A percentile compares a stretch with the other conserved stretches of the same genome.
Evolutionary conservation across 2,329 filamentous ascomycete genomes (phyloP).

Genomic region (Colletotrichum chrysophilum): DNA sequence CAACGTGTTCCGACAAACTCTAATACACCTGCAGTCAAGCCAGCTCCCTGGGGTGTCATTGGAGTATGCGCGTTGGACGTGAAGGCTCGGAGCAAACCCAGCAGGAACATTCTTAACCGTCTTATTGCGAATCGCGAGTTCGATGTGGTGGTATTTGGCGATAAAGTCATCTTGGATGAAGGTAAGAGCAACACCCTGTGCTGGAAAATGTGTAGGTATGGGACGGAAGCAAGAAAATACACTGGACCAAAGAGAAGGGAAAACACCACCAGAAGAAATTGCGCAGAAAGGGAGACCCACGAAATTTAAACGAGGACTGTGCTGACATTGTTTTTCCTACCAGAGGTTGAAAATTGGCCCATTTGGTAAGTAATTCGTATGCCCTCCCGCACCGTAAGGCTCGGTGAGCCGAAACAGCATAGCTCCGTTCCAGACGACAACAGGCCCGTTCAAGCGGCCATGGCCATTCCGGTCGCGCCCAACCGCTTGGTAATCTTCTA

Average conservation of each 20-base stretch:
- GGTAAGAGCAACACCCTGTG: constrained; percentile 42
- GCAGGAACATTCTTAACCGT: constrained; percentile 92
- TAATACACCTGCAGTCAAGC: constrained; percentile 50
- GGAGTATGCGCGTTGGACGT: constrained; percentile 95
- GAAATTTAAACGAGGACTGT: not conserved
- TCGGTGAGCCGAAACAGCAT: constrained; percentile 41
- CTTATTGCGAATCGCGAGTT: constrained; percentile 91
- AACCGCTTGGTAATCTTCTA: not conserved
- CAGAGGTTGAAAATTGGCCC: constrained; percentile 92
- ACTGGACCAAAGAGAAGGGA: not conserved
- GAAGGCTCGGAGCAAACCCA: constrained; percentile 96
- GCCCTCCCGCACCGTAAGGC: not conserved
- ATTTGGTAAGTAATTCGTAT: constrained; percentile 65
- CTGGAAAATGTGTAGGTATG: not conserved
- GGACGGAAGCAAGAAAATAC: not conserved
- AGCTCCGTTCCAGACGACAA: constrained; percentile 26
- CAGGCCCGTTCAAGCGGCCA: not conserved
- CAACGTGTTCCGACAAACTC: constrained; percentile 24
- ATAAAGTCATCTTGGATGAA: constrained; percentile 98
- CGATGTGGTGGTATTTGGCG: constrained; percentile 96
- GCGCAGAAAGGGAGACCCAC: not conserved
- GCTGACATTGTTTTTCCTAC: not conserved
- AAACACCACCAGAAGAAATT: not conserved
- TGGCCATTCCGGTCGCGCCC: not conserved
- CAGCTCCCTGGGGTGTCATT: constrained; percentile 71